Evolutionary conservation across 2,329 filamentous ascomycete species (phyloP), one percentile per base, ranked within the genome.

Genomic region (Parafenestella ontariensis): DNA sequence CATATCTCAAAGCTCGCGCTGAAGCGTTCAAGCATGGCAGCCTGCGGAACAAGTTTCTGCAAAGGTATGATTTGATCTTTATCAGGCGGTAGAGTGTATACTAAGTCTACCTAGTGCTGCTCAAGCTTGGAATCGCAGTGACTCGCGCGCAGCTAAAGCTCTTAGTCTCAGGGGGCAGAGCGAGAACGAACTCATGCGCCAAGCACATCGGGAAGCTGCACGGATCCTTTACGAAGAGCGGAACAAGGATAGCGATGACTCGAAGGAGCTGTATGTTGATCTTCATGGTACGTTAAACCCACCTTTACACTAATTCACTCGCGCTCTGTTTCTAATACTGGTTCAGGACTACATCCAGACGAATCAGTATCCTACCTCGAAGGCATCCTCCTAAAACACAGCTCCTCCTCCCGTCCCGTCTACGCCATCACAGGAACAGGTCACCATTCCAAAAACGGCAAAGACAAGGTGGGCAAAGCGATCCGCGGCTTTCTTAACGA

Each of bases 1-100:
- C 92, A 21, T 99, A 99, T 74, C 85, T 99, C 64, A 96, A 96
- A 78, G 92, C 93, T 64, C 89, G 95, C 48, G 90, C 93, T 70
- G 94, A 98, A 77, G 95, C 95, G 53, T 96, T 99, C 75, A 96
- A 96, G 78, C 95, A 99, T 74, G 95, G 95, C 64, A 95, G 93
- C 65, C 85, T 97, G 73, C 87, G 95, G 59, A 99, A 98, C 76
- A 98, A 98, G 74, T 99, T 98, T 68, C 78, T 99, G 49, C 94
- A 97, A 77, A 96, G 91, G 91, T 94, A 64, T 44, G 41, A 18
- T 3, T 29, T 17, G 18, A 34, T 18, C n/a, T 31, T 37, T 8
- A 13, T 17, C 13, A 20, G 33, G 20, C 2, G 3, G 10, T 13
- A 18, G 52, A 39, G 26, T 44, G 45, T 28, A 31, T 56, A n/a